These are phyloP conservation scores for Pterula multifida DNA, from an alignment of 1,284 basidiomycete species.

Conservation along the genomic window DNA sequence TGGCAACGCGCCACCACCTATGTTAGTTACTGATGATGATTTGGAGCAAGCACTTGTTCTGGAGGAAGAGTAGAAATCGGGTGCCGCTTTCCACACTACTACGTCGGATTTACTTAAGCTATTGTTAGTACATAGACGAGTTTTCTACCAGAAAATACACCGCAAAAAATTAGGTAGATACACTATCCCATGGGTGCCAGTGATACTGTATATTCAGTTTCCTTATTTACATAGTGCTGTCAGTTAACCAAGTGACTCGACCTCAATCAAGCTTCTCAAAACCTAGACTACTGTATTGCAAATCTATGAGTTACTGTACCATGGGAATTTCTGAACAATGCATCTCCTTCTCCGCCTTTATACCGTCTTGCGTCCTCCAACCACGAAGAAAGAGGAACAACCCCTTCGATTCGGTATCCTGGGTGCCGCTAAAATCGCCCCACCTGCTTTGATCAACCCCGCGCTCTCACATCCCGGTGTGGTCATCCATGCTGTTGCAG, in stretches of 20 bases:
- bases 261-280: no score
- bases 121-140: no score
- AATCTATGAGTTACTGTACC: no score
- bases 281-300: no score
- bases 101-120: no score
- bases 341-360: not conserved
- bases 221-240: no score
- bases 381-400: not conserved
- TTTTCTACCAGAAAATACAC: no score
- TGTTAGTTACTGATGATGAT: conserved; percentile 49
- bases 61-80: conserved; percentile 33
- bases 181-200: not conserved
- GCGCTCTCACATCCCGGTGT: conserved; percentile 47
- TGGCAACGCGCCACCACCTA: conserved; percentile 47
- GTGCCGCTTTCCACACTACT: not conserved
- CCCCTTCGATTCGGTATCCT: conserved; percentile 21
- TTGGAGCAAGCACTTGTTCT: conserved; percentile 59
- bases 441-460: conserved; percentile 40
- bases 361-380: not conserved
- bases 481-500: conserved; percentile 48
- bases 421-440: conserved; percentile 56
- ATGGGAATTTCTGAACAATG: no score
- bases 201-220: not conserved
- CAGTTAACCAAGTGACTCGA: no score
- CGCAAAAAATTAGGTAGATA: no score